These are phyloP conservation scores for Pharnaceum exiguum DNA, from an alignment of 148 eudicot species.

Conservation along the genomic window DNA sequence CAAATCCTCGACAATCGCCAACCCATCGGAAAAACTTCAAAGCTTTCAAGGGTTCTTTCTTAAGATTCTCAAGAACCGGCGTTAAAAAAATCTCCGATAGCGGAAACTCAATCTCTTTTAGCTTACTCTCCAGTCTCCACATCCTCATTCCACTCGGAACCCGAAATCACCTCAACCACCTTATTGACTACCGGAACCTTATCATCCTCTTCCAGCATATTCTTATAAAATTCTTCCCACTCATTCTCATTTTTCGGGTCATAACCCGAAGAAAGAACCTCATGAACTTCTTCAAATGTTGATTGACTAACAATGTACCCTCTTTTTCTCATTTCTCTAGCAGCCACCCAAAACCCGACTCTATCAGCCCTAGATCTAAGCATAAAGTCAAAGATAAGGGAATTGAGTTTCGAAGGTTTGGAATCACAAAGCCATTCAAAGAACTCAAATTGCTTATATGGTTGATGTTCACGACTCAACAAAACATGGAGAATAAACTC, in stretches of 20 bases:
- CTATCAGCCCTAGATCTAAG: slow-evolving; percentile 46
- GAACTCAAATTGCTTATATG: slow-evolving; percentile 50
- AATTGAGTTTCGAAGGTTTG: slow-evolving; percentile 50
- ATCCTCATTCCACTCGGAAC: slow-evolving; percentile 46
- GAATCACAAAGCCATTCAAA: slow-evolving; percentile 58
- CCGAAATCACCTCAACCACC: slow-evolving; percentile 35
- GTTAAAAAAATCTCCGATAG: slow-evolving; percentile 56
- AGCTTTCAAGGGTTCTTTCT: slow-evolving; percentile 43
- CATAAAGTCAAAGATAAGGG: slow-evolving; percentile 40
- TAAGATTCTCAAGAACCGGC: slow-evolving; percentile 47
- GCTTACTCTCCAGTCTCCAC: slow-evolving; percentile 52
- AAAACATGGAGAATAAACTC: slow-evolving; percentile 62
- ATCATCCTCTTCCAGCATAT: slow-evolving; percentile 31
- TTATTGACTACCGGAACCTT: slow-evolving; percentile 40
- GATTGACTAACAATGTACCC: slow-evolving; percentile 49
- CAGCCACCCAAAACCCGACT: slow-evolving; percentile 59
- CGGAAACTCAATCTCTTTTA: slow-evolving; percentile 38
- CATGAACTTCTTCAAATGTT: slow-evolving; percentile 30
- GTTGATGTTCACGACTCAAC: slow-evolving; percentile 61
- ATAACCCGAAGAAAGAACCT: slow-evolving; percentile 26
- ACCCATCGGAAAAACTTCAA: slow-evolving; percentile 69
- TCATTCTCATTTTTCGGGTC: slow-evolving; percentile 33
- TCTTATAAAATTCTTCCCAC: slow-evolving; percentile 54
- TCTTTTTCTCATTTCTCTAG: slow-evolving; percentile 58
- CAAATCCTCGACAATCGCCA: slow-evolving; percentile 27